These are phyloP conservation scores for Lactarius hatsudake DNA, from an alignment of 768 basidiomycete species.

Conservation along the genomic window DNA sequence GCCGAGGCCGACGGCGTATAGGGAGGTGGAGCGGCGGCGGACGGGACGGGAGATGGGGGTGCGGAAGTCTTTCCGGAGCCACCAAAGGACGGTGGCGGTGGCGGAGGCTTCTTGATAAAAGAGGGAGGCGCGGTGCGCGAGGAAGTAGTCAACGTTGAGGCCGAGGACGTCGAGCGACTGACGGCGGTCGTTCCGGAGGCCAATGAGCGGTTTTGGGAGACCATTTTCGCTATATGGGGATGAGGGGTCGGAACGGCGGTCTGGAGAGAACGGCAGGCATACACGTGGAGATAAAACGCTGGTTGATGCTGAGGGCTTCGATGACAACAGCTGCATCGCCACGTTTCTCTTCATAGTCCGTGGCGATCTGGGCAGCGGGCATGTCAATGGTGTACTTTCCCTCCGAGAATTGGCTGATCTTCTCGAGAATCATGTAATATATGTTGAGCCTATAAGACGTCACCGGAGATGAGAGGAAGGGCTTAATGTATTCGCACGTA, in stretches of 20 bases:
- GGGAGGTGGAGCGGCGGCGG: conserved; percentile 39
- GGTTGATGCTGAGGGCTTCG: conserved; percentile 77
- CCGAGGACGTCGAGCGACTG: conserved; percentile 25
- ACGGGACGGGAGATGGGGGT: conserved; percentile 32
- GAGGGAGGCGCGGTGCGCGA: conserved; percentile 27
- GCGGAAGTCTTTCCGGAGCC: conserved; percentile 48
- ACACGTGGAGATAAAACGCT: conserved; percentile 86
- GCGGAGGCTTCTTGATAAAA: conserved; percentile 29
- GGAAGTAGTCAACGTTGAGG: conserved; percentile 29
- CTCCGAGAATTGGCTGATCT: conserved; percentile 81
- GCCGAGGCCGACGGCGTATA: conserved; percentile 34
- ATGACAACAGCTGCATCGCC: conserved; percentile 78
- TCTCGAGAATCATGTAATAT: conserved; percentile 92
- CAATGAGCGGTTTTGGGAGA: conserved; percentile 50
- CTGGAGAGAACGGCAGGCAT: conserved; percentile 33
- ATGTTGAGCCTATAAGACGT: conserved; percentile 68
- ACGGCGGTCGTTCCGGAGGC: neutral
- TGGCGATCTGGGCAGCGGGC: conserved; percentile 65
- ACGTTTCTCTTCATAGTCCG: conserved; percentile 76
- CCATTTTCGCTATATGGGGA: conserved; percentile 54
- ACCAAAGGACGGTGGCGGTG: conserved; percentile 33
- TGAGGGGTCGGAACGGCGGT: neutral
- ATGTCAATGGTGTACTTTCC: conserved; percentile 70
- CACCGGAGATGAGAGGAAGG: neutral
- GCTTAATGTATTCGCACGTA: conserved; percentile 42